Evolutionary conservation across 192 early-diverging fungal genomes (phyloP).

Genomic region (Backusella sp.): DNA sequence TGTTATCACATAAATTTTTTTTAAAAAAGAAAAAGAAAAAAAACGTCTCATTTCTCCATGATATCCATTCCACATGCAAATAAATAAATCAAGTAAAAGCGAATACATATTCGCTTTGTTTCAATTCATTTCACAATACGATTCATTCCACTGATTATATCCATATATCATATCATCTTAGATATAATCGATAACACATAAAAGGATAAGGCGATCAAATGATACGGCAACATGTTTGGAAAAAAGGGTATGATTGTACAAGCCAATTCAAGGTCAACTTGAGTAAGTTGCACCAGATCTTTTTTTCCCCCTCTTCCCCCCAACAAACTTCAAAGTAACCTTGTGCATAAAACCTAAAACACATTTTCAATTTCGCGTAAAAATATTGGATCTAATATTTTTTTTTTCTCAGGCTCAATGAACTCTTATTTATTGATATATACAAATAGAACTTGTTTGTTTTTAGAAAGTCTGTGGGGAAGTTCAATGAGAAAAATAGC

Average conservation of each 20-base stretch:
- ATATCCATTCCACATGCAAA: not conserved
- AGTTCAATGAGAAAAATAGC: not conserved
- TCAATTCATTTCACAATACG: not conserved
- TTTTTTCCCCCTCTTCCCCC: not conserved
- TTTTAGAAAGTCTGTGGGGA: not conserved
- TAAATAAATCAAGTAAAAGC: slow-evolving; percentile 1
- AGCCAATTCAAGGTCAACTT: not conserved
- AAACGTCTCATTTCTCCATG: not conserved
- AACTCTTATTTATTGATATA: not conserved
- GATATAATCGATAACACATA: slow-evolving; percentile 3
- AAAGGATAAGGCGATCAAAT: not conserved
- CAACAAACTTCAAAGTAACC: not conserved
- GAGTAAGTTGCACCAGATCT: not conserved
- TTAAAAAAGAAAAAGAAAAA: not conserved
- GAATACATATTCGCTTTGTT: not conserved
- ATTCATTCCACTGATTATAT: not conserved
- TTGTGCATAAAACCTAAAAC: not conserved
- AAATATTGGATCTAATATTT: not conserved
- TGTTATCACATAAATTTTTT: slow-evolving; percentile 72
- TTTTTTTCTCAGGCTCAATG: not conserved
- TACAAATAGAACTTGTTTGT: not conserved
- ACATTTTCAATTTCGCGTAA: not conserved
- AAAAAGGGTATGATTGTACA: not conserved
- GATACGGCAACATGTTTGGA: not conserved
- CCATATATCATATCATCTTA: not conserved